These are phyloP conservation scores for Oryza rufipogon DNA, from an alignment of 176 grass and related monocot genomes.

Conservation along the genomic window DNA sequence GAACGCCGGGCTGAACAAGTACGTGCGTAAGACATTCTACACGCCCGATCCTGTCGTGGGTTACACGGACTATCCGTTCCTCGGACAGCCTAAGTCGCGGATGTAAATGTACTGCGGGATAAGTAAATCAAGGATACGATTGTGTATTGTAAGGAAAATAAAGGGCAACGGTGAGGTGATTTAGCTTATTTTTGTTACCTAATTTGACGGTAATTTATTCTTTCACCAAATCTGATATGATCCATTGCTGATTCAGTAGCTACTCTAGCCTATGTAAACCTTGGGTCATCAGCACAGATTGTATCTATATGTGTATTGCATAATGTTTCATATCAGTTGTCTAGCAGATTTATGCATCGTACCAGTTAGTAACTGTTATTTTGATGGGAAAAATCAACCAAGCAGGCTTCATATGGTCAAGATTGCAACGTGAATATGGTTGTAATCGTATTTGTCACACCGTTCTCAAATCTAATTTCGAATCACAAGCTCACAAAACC, in stretches of 20 bases:
- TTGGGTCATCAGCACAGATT: background rate
- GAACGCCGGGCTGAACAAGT: constrained; percentile 58
- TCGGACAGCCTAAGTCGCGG: constrained; percentile 55
- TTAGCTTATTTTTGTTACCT: background rate
- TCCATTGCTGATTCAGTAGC: no score
- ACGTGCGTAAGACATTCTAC: constrained; percentile 91
- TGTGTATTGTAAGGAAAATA: constrained; percentile 22
- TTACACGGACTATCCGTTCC: constrained; percentile 90
- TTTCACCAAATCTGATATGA: background rate
- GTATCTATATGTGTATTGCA: background rate
- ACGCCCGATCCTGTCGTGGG: constrained; percentile 79
- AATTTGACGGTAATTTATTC: background rate
- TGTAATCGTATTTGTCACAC: background rate
- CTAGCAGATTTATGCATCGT: background rate
- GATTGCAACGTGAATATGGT: no score
- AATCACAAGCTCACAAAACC: background rate
- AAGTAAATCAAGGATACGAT: background rate
- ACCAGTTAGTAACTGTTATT: background rate
- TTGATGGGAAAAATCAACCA: no score
- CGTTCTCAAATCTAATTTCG: background rate
- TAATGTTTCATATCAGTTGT: background rate
- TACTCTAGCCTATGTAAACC: background rate
- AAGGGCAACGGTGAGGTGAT: background rate
- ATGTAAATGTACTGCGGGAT: constrained; percentile 39
- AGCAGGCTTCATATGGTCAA: background rate